Evolutionary conservation across 2,329 filamentous ascomycete species (phyloP).

Genomic region (Beauveria sp.): DNA sequence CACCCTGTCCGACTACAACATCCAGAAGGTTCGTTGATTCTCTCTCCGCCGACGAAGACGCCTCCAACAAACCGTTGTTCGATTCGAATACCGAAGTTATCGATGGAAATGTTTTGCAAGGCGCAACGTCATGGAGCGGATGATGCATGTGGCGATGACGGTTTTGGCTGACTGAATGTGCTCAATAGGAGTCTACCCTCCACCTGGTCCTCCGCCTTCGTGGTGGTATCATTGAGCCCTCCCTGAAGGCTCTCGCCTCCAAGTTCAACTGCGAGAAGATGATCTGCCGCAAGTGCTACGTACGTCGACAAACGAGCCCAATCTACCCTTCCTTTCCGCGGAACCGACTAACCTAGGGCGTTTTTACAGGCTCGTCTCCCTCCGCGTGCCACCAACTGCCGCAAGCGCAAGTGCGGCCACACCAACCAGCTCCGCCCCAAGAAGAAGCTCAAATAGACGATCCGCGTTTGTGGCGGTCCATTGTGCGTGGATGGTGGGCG

Average conservation of each 20-base stretch:
- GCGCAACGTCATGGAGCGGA: neutral
- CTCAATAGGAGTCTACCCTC: constrained; percentile 80
- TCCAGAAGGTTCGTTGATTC: constrained; percentile 74
- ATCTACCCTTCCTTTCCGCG: neutral
- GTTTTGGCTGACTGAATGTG: constrained; percentile 23
- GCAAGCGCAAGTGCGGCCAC: constrained; percentile 99
- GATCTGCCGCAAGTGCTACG: constrained; percentile 99
- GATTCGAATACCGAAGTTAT: neutral
- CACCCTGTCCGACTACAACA: constrained; percentile 97
- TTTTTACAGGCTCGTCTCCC: constrained; percentile 65
- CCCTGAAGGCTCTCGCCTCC: constrained; percentile 93
- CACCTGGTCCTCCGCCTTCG: constrained; percentile 97
- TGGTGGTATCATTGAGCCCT: constrained; percentile 99
- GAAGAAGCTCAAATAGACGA: constrained; percentile 92
- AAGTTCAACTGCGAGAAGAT: constrained; percentile 99
- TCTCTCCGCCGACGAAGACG: neutral
- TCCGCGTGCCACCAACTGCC: constrained; percentile 98
- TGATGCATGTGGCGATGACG: neutral
- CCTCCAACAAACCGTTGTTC: neutral
- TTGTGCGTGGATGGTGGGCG: constrained; percentile 32
- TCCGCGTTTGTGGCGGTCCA: constrained; percentile 15
- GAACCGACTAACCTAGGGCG: constrained; percentile 1
- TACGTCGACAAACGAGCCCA: constrained; percentile 42
- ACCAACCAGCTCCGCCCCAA: constrained; percentile 99
- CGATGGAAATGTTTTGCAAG: neutral